Conservation (phyloP, 441 rosid species). For the Populus hybrid region DNA sequence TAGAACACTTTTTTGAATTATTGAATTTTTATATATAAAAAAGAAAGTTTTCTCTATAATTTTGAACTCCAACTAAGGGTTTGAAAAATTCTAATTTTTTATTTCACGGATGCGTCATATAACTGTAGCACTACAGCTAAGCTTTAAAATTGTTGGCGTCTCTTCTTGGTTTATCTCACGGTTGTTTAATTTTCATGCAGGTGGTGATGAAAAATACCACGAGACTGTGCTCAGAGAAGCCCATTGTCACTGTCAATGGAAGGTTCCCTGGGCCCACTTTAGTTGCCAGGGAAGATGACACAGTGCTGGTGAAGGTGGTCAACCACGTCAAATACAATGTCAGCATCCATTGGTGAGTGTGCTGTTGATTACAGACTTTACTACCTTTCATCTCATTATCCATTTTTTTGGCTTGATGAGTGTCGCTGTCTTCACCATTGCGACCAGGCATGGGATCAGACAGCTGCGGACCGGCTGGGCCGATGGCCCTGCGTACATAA, state of each 20-base stretch:
- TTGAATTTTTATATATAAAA: not conserved
- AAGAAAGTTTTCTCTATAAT: not conserved
- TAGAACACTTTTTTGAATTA: not conserved
- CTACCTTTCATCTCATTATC: not conserved
- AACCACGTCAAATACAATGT: slow-evolving; percentile 83
- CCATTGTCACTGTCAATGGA: slow-evolving; percentile 78
- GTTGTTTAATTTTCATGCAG: slow-evolving; percentile 24
- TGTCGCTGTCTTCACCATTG: not conserved
- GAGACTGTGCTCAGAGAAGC: slow-evolving; percentile 63
- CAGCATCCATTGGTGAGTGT: slow-evolving; percentile 70
- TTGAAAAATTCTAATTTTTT: no score
- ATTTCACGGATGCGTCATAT: no score
- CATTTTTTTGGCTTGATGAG: not conserved
- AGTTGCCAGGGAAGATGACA: slow-evolving; percentile 83
- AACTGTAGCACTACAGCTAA: no score
- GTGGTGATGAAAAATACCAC: slow-evolving; percentile 64
- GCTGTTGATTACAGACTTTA: not conserved
- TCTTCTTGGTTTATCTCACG: not conserved
- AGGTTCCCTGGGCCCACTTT: slow-evolving; percentile 83
- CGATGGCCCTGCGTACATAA: slow-evolving; percentile 54
- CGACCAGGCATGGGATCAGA: slow-evolving; percentile 69
- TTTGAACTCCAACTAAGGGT: no score
- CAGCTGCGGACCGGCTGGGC: slow-evolving; percentile 87
- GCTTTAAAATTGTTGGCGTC: no score
- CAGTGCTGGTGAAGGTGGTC: slow-evolving; percentile 73